Evolutionary conservation across 2,329 filamentous ascomycete genomes (phyloP), one percentile per base, ranked within the genome.

Genomic region (Intubia oerlemansii): DNA sequence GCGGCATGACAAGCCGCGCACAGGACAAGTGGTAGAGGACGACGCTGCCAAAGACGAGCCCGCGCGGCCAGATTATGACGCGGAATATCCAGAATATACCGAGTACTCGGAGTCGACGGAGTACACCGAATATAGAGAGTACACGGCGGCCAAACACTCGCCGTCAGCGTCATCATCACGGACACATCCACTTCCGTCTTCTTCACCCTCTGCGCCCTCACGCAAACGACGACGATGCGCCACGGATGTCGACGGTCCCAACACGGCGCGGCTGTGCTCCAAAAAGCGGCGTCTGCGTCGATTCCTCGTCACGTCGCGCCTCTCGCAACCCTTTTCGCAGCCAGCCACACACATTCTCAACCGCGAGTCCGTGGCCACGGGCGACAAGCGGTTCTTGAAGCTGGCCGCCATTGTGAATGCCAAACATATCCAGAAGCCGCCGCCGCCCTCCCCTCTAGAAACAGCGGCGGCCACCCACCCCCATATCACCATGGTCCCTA

Each of bases 311-410:
- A 80, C 75, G 2, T 78, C 71, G 13, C 61, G 71, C 7, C 63
- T 80, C 1, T 78, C 72, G 8, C 62, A 58, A 27, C 72, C 74
- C 2, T 80, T 67, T 46, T 77, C 72, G 0, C 55, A 64, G 17
- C 74, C 74, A 0, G 68, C 74, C 4, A 69, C 71, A 24, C 71
- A 79, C 40, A 75, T 78, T 32, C 56, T 72, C 29, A 66, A 71
- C 44, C 61, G 69, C 16, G 68, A 66, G 32, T 56, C 52, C 10
- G 41, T 47, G 9, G 46, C 52, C 1, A 38, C 45, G 2, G 53
- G 56, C 5, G 54, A 60, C 36, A 58, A 52, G 39, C 49, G 57
- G 4, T 59, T 65, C 29, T 39, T 59, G 17, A 59, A 59, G 40
- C 48, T 60, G 32, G 54, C 58, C 0, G 51, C 55, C 5, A 45